Percentiles rank a stretch among this genome's conserved stretches.
Evolutionary conservation across 2,329 filamentous ascomycete genomes (phyloP).

Genomic region (Trichoderma gracile): DNA sequence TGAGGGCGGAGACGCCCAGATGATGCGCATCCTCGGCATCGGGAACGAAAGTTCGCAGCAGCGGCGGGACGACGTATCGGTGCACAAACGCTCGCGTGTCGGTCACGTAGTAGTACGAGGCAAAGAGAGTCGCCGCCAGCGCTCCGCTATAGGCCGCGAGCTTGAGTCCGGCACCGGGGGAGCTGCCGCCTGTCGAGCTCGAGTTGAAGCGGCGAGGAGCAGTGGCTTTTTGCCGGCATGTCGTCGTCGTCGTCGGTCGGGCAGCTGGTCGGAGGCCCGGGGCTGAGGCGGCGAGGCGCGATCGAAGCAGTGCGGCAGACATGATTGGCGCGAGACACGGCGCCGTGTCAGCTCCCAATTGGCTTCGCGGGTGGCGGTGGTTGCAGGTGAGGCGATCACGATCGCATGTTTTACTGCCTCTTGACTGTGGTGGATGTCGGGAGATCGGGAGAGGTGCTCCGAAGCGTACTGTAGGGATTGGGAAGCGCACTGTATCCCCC

Average conservation of each 20-base stretch:
- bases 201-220: conserved; percentile 18
- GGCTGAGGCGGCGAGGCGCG: conserved; percentile 21
- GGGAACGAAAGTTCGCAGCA: conserved; percentile 65
- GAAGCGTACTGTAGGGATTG: neutral
- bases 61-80: conserved; percentile 65
- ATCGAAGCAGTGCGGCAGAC: conserved; percentile 24
- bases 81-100: conserved; percentile 73
- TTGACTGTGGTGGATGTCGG: neutral
- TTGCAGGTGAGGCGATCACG: neutral
- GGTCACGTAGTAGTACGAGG: conserved; percentile 68
- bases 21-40: conserved; percentile 94
- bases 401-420: conserved; percentile 1
- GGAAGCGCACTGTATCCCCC: neutral
- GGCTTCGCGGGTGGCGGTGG: neutral
- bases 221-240: neutral
- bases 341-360: conserved; percentile 29
- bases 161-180: conserved; percentile 32
- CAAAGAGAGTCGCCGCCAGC: conserved; percentile 45
- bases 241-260: neutral
- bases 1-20: conserved; percentile 68
- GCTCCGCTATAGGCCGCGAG: conserved; percentile 45
- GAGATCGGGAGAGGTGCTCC: conserved; percentile 14
- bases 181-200: conserved; percentile 4
- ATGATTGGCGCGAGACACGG: conserved; percentile 26
- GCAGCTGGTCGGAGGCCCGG: neutral